These are phyloP conservation scores for Ceratobasidium sp. DNA, from an alignment of 1,284 basidiomycete species.

Conservation along the genomic window DNA sequence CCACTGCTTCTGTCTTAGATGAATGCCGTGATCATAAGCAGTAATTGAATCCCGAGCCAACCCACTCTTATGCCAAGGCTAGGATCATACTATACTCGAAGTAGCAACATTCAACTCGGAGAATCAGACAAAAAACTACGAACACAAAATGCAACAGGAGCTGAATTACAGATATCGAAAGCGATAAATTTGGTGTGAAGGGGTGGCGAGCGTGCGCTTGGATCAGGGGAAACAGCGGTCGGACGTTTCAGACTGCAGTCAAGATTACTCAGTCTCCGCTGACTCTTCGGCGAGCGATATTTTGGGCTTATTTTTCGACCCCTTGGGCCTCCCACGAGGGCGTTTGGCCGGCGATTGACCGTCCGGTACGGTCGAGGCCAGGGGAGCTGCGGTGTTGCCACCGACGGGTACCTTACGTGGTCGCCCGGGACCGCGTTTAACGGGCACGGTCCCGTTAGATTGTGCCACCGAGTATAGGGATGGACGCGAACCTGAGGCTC, in stretches of 20 bases:
- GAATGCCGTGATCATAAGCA: not conserved
- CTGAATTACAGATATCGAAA: not conserved
- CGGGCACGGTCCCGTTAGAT: slow-evolving; percentile 1
- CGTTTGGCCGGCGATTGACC: slow-evolving; percentile 59
- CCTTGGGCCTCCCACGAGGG: slow-evolving; percentile 64
- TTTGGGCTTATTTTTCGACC: slow-evolving; percentile 63
- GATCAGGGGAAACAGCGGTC: not conserved
- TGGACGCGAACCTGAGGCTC: slow-evolving; percentile 24
- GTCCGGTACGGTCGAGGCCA: not conserved
- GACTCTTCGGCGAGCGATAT: slow-evolving; percentile 18
- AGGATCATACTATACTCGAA: not conserved
- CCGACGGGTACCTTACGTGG: slow-evolving; percentile 40
- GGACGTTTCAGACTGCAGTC: slow-evolving; percentile 6
- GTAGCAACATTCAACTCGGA: not conserved
- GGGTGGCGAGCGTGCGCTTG: not conserved
- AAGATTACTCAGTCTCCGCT: slow-evolving; percentile 9
- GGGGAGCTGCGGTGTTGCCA: slow-evolving; percentile 10
- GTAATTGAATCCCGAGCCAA: not conserved
- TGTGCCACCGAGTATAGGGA: slow-evolving; percentile 40
- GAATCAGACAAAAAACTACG: slow-evolving; percentile 3
- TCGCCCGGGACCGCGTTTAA: slow-evolving; percentile 43
- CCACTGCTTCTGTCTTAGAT: not conserved
- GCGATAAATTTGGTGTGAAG: not conserved
- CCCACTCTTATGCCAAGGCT: no score
- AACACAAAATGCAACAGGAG: not conserved